A percentile compares a stretch with the other conserved stretches of the same genome.
These are phyloP conservation scores for Inonotus obliquus DNA, from an alignment of 1,284 basidiomycete species.

Conservation along the genomic window DNA sequence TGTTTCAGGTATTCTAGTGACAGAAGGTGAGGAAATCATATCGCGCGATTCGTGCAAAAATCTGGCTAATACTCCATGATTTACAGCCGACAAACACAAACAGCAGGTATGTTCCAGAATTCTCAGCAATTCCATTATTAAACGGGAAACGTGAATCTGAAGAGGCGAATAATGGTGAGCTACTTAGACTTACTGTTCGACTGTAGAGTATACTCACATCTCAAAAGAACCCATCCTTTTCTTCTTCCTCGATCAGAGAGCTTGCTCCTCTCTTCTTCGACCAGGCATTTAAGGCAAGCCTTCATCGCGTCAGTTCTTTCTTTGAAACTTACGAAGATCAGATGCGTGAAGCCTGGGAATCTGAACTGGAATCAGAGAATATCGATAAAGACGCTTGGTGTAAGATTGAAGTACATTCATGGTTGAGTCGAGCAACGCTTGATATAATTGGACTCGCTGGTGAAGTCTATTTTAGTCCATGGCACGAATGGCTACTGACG, in stretches of 20 bases:
- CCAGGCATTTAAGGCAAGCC: constrained; percentile 18
- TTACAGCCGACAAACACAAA: constrained; percentile 37
- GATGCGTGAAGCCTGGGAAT: constrained; percentile 44
- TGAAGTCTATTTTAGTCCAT: constrained; percentile 14
- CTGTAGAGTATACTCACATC: no score
- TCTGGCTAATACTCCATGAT: background rate
- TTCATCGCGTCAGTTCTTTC: background rate
- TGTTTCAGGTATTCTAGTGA: constrained; percentile 35
- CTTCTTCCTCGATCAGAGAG: constrained; percentile 17
- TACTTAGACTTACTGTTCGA: no score
- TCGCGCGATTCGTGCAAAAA: background rate
- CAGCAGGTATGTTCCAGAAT: constrained; percentile 39
- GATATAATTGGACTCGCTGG: constrained; percentile 48
- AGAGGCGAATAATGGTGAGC: constrained; percentile 15
- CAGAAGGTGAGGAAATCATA: constrained; percentile 32
- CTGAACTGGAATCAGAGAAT: constrained; percentile 26
- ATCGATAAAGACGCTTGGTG: constrained; percentile 19
- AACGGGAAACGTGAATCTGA: background rate
- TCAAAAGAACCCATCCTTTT: constrained; percentile 23
- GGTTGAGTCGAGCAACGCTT: constrained; percentile 39
- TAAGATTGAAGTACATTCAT: constrained; percentile 33
- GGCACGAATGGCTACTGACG: background rate
- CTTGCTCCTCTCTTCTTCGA: constrained; percentile 21
- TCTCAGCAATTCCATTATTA: background rate
- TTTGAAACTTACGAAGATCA: constrained; percentile 23